A percentile compares a stretch with the other conserved stretches of the same genome.
Evolutionary conservation across 2,329 filamentous ascomycete species (phyloP).

Genomic region (Ceratocystis cacaofunesta): DNA sequence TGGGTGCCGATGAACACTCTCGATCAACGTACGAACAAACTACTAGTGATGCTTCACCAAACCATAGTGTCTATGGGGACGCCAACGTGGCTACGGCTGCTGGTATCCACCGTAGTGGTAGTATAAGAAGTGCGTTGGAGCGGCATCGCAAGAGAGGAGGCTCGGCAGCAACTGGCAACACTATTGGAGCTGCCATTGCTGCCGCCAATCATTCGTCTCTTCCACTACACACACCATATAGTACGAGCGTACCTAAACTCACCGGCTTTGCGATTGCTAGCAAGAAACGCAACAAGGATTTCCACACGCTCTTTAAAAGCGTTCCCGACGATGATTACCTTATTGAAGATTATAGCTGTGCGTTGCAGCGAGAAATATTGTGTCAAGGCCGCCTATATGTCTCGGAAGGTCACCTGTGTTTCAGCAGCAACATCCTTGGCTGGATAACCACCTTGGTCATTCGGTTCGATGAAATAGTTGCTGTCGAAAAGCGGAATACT

Average conservation of each 20-base stretch:
- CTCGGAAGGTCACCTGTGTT: constrained; percentile 93
- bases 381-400: constrained; percentile 89
- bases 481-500: constrained; percentile 91
- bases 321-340: constrained; percentile 96
- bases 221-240: constrained; percentile 44
- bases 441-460: constrained; percentile 97
- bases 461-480: constrained; percentile 94
- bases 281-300: constrained; percentile 91
- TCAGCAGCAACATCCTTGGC: constrained; percentile 95
- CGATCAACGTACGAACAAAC: constrained; percentile 18
- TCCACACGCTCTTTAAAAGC: constrained; percentile 84
- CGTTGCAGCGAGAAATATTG: constrained; percentile 86
- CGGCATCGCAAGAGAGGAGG: constrained; percentile 66
- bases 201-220: constrained; percentile 38
- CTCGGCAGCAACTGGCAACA: constrained; percentile 54
- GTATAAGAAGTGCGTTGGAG: constrained; percentile 47
- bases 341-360: constrained; percentile 97
- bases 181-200: constrained; percentile 57
- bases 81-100: constrained; percentile 7
- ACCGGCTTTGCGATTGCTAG: constrained; percentile 94
- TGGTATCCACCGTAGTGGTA: constrained; percentile 48
- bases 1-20: constrained; percentile 24
- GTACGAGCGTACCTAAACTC: constrained; percentile 52
- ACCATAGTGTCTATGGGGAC: constrained; percentile 14
- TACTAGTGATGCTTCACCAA: constrained; percentile 9